Evolutionary conservation across 1,284 basidiomycete genomes (phyloP), one percentile per base, ranked within the genome.

Genomic region (Fistulinella staudtii): DNA sequence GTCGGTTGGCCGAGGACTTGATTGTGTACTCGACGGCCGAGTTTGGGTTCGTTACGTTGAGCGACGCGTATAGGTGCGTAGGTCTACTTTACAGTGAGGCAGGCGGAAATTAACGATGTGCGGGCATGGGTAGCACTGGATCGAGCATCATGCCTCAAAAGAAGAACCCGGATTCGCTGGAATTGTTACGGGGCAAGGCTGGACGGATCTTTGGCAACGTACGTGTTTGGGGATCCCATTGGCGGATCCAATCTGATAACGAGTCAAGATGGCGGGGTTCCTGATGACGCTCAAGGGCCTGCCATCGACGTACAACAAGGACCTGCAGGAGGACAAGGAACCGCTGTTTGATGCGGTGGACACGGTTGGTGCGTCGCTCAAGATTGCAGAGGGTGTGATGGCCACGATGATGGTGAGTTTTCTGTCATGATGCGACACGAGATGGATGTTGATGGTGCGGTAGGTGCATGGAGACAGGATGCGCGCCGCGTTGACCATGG

Each of bases 121-220:
- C n/a, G n/a, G n/a, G n/a, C n/a, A n/a, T n/a, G n/a, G 13, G n/a
- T n/a, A 94, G 92, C 65, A 99, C 95, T 27, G 95, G 95, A 10
- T 97, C 94, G 31, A 97, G 93, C 53, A 98, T 99, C 65, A 99
- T 99, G 95, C 95, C 95, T 2, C 95, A 99, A 65, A 98, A 99
- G 75, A 98, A 99, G 74, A 99, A 99, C 67, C 93, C 96, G 0
- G 95, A 98, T 67, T 96, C 93, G 23, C 72, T 96, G 37, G 96
- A 99, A 66, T 75, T 99, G 21, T 76, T 99, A 45, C 85, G 95
- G 49, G 95, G 95, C 53, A 99, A 99, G 70, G 83, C 88, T 21
- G 95, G 96, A 8, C 85, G 95, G 29, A 78, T 96, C 29, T 96
- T 97, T 68, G 95, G 95, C 50, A 87, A 93, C 61, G 89, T 88